Conservation (phyloP, 495 filamentous ascomycete species). For the Xylaria scruposa region DNA sequence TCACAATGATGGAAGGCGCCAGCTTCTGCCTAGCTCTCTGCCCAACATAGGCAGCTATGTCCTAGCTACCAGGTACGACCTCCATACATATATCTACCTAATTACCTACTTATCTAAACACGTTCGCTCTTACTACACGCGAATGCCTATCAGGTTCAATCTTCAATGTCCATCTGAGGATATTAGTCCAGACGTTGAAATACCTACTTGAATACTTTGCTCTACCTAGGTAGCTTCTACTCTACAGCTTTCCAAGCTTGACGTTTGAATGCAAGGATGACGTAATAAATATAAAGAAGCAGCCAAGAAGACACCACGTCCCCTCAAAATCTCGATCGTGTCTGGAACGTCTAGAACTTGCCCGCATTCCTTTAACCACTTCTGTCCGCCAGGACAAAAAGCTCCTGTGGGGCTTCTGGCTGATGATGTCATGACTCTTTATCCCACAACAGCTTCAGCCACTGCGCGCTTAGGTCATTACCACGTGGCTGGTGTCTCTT, state of each 20-base stretch:
- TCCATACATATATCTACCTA: no score
- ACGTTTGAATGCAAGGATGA: background rate
- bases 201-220: background rate
- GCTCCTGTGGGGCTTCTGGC: conserved; percentile 5
- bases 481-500: background rate
- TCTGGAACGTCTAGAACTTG: background rate
- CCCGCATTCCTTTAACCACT: background rate
- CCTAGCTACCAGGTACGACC: background rate
- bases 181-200: no score
- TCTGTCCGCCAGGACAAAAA: conserved; percentile 13
- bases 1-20: conserved; percentile 19
- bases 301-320: background rate
- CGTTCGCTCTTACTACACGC: no score
- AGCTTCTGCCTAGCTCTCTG: background rate
- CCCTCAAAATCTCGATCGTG: conserved; percentile 18
- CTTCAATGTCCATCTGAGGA: no score
- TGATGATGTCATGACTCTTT: conserved; percentile 20
- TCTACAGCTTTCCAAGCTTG: no score
- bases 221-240: no score
- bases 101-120: no score
- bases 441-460: conserved; percentile 20
- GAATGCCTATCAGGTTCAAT: no score
- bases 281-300: background rate
- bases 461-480: background rate
- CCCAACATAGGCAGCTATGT: background rate